Evolutionary conservation across 2,329 filamentous ascomycete species (phyloP).

Genomic region (Arthrobotrys sphaeroides): DNA sequence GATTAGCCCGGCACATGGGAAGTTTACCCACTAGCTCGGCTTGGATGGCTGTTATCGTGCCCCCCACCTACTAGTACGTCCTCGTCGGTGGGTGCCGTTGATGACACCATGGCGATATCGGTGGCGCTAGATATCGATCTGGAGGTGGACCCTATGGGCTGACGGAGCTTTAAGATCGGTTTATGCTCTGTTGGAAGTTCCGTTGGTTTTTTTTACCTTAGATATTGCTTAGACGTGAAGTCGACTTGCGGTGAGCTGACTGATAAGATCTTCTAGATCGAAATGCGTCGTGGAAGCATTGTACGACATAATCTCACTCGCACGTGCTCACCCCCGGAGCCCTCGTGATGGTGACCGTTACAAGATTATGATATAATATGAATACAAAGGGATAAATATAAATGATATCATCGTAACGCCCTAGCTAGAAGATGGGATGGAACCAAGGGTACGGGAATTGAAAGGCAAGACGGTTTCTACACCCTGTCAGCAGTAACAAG

Average conservation of each 20-base stretch:
- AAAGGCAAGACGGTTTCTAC: neutral
- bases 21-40: neutral
- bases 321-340: neutral
- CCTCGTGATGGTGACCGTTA: too few species aligned
- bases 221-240: too few species aligned
- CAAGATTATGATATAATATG: neutral
- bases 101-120: slow-evolving; percentile 5
- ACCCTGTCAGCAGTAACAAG: too few species aligned
- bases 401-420: neutral
- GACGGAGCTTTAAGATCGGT: too few species aligned
- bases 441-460: neutral
- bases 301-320: neutral
- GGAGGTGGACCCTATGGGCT: neutral
- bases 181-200: neutral
- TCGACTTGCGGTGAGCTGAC: too few species aligned
- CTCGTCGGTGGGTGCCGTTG: neutral
- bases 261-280: neutral
- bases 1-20: neutral
- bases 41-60: too few species aligned
- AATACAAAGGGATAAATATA: neutral
- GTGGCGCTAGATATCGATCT: neutral
- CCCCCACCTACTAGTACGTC: neutral
- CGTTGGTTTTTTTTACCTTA: neutral
- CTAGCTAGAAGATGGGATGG: neutral
- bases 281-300: neutral